phyloP scores from a whole-genome alignment of 805 yeast species.

The Starmerella khaoyaiensis region DNA sequence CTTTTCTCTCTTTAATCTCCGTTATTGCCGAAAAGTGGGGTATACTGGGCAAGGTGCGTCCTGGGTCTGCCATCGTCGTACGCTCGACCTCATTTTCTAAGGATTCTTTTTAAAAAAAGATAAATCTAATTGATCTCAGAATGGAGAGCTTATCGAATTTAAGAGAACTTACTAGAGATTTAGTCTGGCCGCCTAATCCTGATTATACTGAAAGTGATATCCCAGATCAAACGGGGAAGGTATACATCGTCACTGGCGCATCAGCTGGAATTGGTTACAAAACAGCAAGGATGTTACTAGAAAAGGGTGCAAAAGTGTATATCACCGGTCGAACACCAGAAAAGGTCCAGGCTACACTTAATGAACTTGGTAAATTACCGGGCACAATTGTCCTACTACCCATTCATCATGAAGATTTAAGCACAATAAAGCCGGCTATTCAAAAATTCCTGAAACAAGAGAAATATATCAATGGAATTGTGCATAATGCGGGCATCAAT shows the following conservation, averaged over 20 bases:
- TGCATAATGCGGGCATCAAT: conserved; percentile 30
- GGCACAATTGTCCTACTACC: conserved; percentile 15
- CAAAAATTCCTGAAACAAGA: conserved; percentile 24
- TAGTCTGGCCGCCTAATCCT: conserved; percentile 11
- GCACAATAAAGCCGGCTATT: conserved; percentile 32
- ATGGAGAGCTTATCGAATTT: conserved; percentile 8
- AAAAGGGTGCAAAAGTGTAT: conserved; percentile 31
- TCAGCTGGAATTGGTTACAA: conserved; percentile 23
- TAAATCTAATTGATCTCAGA: too few relatives aligned
- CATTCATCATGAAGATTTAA: conserved; percentile 30
- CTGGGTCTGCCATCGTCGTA: too few relatives aligned
- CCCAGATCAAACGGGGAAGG: conserved; percentile 29
- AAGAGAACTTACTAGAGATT: conserved; percentile 14
- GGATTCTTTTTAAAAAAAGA: too few relatives aligned
- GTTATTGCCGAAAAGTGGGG: too few relatives aligned
- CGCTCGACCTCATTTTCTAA: too few relatives aligned
- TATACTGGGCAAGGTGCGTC: too few relatives aligned
- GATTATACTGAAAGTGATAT: conserved; percentile 15
- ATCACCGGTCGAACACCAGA: conserved; percentile 30
- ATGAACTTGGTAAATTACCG: conserved; percentile 20
- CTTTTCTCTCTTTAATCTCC: too few relatives aligned
- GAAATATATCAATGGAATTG: conserved; percentile 28
- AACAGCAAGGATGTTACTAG: conserved; percentile 17
- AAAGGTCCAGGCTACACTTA: conserved; percentile 27
- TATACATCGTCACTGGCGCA: conserved; percentile 25